A percentile compares a stretch with the other conserved stretches of the same genome.
phyloP scores from a whole-genome alignment of 192 early-diverging fungal genomes.

The Gaertneriomyces sp. region DNA sequence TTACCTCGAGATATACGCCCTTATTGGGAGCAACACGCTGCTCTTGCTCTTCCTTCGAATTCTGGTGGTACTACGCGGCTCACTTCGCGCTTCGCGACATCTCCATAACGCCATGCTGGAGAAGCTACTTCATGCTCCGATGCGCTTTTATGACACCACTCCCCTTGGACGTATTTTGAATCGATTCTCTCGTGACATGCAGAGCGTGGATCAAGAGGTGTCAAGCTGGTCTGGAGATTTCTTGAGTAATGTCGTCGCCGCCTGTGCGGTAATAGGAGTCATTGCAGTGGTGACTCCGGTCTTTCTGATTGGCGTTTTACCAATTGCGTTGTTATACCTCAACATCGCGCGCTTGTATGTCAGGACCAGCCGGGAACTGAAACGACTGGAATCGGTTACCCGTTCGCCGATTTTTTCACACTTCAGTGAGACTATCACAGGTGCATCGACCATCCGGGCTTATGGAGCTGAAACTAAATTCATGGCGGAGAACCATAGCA shows the following conservation, averaged over 20 bases:
- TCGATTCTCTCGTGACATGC: constrained; percentile 83
- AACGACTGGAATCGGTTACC: constrained; percentile 49
- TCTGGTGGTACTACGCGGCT: constrained; percentile 4
- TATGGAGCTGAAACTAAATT: constrained; percentile 78
- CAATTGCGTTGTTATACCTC: constrained; percentile 47
- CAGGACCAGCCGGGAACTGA: constrained; percentile 38
- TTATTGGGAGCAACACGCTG: constrained; percentile 5
- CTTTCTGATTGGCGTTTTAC: constrained; percentile 43
- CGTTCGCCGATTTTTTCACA: constrained; percentile 57
- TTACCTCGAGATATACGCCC: constrained; percentile 21
- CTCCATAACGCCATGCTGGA: constrained; percentile 37
- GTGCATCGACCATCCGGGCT: constrained; percentile 82
- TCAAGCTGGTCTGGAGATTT: constrained; percentile 12
- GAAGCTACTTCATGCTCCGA: constrained; percentile 38
- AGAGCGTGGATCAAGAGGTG: constrained; percentile 44
- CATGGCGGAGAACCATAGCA: constrained; percentile 59
- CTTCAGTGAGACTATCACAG: constrained; percentile 47
- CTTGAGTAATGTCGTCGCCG: constrained; percentile 17
- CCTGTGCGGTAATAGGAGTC: constrained; percentile 18
- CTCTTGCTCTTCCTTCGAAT: constrained; percentile 5
- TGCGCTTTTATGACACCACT: constrained; percentile 65
- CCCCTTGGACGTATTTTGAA: constrained; percentile 76
- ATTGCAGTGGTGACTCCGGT: constrained; percentile 59
- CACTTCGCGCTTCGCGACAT: constrained; percentile 23
- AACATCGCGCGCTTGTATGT: constrained; percentile 61